Evolutionary conservation across 2,329 filamentous ascomycete species (phyloP), one percentile per base, ranked within the genome.

Genomic region (Chrysosporium keratinophilum): DNA sequence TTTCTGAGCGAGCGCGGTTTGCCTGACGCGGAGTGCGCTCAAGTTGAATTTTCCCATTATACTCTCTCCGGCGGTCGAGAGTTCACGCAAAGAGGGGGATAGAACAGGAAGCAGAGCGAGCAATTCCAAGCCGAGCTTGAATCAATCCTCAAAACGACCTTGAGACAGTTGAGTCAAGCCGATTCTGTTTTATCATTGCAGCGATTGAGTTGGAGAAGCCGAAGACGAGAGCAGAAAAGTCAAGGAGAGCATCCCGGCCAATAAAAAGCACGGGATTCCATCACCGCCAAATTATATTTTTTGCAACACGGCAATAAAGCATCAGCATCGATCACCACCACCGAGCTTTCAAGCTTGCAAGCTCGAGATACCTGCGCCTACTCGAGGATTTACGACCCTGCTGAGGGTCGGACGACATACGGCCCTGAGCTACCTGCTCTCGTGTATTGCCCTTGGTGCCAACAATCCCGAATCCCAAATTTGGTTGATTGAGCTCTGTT

Each of bases 11-110:
- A 75, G 59, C 35, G 70, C 72, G 20, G 64, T 71, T 59, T 69
- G 67, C 59, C 72, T 68, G 54, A 75, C 72, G 51, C 70, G 69
- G 44, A 74, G 68, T 48, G 73, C 71, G 59, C 71, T 68, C 60
- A 75, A 64, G 56, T 74, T 74, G 63, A 70, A 67, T 63, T 71
- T 73, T 58, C 72, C 72, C 72, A 75, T 75, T 50, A 56, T 59
- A 33, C 33, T 43, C 44, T 9, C 37, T n/a, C 23, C 23, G 34
- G 37, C 58, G 23, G 5, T 47, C 3, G 15, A 17, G 17, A 23
- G 37, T 9, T 6, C 9, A n/a, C 15, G 28, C 34, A 34, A 43
- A 15, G 28, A 7, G 37, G 23, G 19, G 28, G 14, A 1, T 12
- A 19, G n/a, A 10, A 43, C 23, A 39, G 2, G 14, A 23, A 44